Conservation (phyloP, 2,329 filamentous ascomycete species). For the Penicillium sp. region DNA sequence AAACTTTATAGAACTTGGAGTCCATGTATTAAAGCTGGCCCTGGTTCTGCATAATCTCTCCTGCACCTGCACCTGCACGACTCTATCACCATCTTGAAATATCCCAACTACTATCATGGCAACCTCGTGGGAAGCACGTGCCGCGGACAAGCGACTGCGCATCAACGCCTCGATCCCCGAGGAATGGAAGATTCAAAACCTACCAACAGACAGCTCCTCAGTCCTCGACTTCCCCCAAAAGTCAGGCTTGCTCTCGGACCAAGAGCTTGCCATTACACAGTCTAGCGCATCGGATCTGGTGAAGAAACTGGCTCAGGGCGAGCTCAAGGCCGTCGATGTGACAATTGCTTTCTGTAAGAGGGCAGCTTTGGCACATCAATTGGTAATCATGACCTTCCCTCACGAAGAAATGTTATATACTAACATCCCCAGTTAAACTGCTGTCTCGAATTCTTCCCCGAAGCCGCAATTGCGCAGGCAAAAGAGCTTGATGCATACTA, state of each 20-base stretch:
- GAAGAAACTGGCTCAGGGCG: slow-evolving; percentile 10
- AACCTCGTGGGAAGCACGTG: slow-evolving; percentile 5
- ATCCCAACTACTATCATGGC: background rate
- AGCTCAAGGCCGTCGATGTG: slow-evolving; percentile 18
- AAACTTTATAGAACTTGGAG: background rate
- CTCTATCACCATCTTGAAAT: no score
- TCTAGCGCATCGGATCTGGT: slow-evolving; percentile 9
- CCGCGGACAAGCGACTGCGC: slow-evolving; percentile 7
- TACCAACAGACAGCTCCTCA: slow-evolving; percentile 2
- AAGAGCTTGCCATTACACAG: slow-evolving; percentile 6
- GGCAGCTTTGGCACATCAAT: slow-evolving; percentile 21
- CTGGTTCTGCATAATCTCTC: background rate
- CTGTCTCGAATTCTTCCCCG: slow-evolving; percentile 43
- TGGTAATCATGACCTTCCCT: slow-evolving; percentile 5
- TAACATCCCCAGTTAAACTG: slow-evolving; percentile 15
- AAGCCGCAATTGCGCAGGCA: slow-evolving; percentile 49
- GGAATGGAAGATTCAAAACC: slow-evolving; percentile 8
- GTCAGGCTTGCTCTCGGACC: slow-evolving; percentile 3
- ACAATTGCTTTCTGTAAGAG: slow-evolving; percentile 23
- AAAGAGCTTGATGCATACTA: slow-evolving; percentile 48
- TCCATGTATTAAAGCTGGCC: background rate
- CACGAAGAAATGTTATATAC: background rate
- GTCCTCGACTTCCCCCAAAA: slow-evolving; percentile 7
- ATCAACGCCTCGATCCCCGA: slow-evolving; percentile 10
- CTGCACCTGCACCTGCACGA: background rate